Evolutionary conservation across 1,284 basidiomycete genomes (phyloP).

Genomic region (Cutaneotrichosporon sp.): DNA sequence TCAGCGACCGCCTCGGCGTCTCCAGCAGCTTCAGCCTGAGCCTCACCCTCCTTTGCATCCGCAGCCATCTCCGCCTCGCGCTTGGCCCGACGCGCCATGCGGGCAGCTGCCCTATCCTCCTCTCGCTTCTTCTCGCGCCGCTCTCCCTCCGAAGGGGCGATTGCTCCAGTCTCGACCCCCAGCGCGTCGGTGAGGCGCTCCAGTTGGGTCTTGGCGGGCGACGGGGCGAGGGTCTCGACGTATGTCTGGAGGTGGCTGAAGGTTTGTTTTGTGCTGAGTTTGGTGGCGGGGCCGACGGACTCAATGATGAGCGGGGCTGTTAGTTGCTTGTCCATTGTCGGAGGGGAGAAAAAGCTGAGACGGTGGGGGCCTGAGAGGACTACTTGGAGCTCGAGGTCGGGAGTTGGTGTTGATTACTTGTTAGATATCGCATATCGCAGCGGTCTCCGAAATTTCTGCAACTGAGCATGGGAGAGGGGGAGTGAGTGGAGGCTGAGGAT

Average conservation of each 20-base stretch:
- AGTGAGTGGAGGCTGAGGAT: too few species aligned
- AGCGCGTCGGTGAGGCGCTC: slow-evolving; percentile 45
- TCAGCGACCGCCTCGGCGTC: slow-evolving; percentile 18
- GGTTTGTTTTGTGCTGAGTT: slow-evolving; percentile 25
- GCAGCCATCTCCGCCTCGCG: slow-evolving; percentile 20
- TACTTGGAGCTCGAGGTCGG: too few species aligned
- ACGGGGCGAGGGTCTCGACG: slow-evolving; percentile 24
- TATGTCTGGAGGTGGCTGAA: slow-evolving; percentile 35
- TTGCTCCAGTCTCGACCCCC: slow-evolving; percentile 41
- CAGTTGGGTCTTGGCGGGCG: slow-evolving; percentile 41
- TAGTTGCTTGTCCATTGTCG: slow-evolving; percentile 46
- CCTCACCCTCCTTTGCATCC: slow-evolving; percentile 15
- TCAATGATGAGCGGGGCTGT: slow-evolving; percentile 40
- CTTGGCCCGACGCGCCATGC: slow-evolving; percentile 22
- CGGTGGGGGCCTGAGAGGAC: too few species aligned
- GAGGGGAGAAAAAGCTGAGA: too few species aligned
- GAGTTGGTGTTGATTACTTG: too few species aligned
- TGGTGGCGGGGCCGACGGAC: slow-evolving; percentile 26
- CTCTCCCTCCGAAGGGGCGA: slow-evolving; percentile 35
- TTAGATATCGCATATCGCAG: too few species aligned
- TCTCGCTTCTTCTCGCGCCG: slow-evolving; percentile 29
- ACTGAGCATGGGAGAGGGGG: too few species aligned
- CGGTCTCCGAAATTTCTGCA: too few species aligned
- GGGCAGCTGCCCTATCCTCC: slow-evolving; percentile 22
- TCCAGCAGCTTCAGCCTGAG: slow-evolving; percentile 12